Conservation (phyloP, 345 rosid genomes). For the Hypericum perforatum region DNA sequence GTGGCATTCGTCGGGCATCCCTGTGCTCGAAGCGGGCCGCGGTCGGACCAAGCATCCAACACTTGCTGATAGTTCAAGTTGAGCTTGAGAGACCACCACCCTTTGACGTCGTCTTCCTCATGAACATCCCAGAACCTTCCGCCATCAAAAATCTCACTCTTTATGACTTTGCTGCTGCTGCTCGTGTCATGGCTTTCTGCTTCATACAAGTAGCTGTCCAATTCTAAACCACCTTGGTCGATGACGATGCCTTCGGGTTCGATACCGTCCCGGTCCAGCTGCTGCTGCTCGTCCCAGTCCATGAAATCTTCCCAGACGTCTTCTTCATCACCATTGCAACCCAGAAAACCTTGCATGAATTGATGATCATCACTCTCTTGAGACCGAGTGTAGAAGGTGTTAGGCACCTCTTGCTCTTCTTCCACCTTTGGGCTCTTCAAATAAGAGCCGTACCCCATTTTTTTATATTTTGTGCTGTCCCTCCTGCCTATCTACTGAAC, state of each 20-base stretch:
- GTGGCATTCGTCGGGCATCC: constrained; percentile 17
- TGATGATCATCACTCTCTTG: constrained; percentile 14
- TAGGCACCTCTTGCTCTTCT: constrained; percentile 32
- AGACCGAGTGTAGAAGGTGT: constrained; percentile 4
- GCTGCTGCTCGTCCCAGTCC: no score
- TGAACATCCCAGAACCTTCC: constrained; percentile 22
- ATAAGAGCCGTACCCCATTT: constrained; percentile 25
- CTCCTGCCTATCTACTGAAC: background rate
- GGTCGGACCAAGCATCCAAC: constrained; percentile 64
- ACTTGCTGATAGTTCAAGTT: constrained; percentile 68
- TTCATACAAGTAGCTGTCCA: constrained; percentile 3
- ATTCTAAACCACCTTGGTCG: constrained; percentile 8
- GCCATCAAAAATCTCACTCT: no score
- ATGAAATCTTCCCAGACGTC: constrained; percentile 28
- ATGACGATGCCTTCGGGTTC: constrained; percentile 21
- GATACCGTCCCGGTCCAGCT: constrained; percentile 15
- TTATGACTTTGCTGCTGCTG: no score
- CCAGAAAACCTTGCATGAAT: constrained; percentile 24
- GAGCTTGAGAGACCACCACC: constrained; percentile 42
- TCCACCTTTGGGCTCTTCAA: constrained; percentile 30
- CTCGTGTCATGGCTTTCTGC: constrained; percentile 4
- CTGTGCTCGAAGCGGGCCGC: constrained; percentile 34
- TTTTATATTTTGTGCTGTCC: background rate
- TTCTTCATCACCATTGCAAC: constrained; percentile 19
- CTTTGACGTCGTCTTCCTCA: constrained; percentile 21